Base-by-base conservation (phyloP, 805 yeast species). In the Debaryomyces maramus region DNA sequence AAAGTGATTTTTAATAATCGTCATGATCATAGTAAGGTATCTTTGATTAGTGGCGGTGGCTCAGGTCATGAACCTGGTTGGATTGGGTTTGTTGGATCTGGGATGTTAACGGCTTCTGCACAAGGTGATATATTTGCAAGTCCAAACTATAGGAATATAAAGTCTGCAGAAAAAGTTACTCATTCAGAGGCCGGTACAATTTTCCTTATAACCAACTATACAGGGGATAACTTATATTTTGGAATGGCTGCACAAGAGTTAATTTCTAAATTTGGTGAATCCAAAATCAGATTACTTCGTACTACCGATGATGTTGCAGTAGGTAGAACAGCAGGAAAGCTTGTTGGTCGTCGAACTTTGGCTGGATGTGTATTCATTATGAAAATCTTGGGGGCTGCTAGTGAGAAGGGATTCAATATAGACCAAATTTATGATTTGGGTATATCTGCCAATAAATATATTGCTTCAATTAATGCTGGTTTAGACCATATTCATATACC, bases 41-140 rank as follows among this genome's bases (percentile, higher is more conserved):
- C 67, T 0, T 44, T 67, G 19, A 65, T 67, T 27, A 53, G 63
- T 40, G 73, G 73, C 10, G 73, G 73, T 15, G 74, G 74, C 4
- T 66, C 72, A 6, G 73, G 73, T 13, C 73, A 67, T 43, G 73
- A 67, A 41, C 73, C 73, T 5, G 71, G 71, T 1, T 63, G 63
- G 61, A 55, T 60, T 39, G 73, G 73, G 0, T 55, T 66, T 34
- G 72, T 67, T 11, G 63, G 68, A 11, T 44, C 55, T 21, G 71
- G 68, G 1, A 64, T 65, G 70, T 50, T 67, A 10, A 38, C 65
- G 10, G 71, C 71, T 4, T 61, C 65, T 16, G 72, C 67, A 17
- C 70, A 64, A 40, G 73, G 73, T 19, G 70, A 65, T 33, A 61
- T 67, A 3, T 67, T 67, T 53, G 72, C 72, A n/a, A 54, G 64